A percentile compares a stretch with the other conserved stretches of the same genome.
phyloP scores from a whole-genome alignment of 2,329 filamentous ascomycete species.

The Piedraia hortae region DNA sequence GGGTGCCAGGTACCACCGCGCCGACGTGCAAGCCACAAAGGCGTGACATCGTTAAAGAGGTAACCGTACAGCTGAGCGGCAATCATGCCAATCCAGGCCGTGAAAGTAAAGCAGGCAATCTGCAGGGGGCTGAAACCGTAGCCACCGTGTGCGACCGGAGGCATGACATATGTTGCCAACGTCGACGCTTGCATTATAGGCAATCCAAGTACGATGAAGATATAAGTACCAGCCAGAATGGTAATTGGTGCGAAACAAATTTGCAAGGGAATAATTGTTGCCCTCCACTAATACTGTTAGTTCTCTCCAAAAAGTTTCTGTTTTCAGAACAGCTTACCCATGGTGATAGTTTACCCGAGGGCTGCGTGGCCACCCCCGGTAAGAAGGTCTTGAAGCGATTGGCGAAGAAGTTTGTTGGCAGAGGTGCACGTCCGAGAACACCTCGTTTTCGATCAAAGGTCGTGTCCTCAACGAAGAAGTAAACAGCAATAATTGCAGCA shows the following conservation, averaged over 20 bases:
- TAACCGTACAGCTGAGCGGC: slow-evolving; percentile 14
- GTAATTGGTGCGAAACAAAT: slow-evolving; percentile 11
- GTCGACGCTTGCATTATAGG: neutral
- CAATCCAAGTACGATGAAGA: neutral
- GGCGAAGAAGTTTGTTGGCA: neutral
- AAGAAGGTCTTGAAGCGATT: neutral
- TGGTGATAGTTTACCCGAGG: neutral
- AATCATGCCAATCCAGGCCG: slow-evolving; percentile 16
- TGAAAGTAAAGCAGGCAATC: slow-evolving; percentile 16
- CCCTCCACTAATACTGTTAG: neutral
- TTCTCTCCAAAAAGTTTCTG: neutral
- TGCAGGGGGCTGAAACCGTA: slow-evolving; percentile 18
- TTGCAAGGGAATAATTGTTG: slow-evolving; percentile 10
- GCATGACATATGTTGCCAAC: slow-evolving; percentile 2
- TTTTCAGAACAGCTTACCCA: neutral
- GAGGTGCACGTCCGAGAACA: neutral
- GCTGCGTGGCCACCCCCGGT: neutral
- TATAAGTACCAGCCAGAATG: slow-evolving; percentile 3
- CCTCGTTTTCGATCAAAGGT: slow-evolving; percentile 1
- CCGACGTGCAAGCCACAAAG: slow-evolving; percentile 11
- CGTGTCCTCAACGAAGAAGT: slow-evolving; percentile 3
- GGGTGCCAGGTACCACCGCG: slow-evolving; percentile 14
- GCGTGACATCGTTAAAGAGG: slow-evolving; percentile 15
- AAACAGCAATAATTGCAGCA: neutral
- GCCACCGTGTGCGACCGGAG: slow-evolving; percentile 17